phyloP scores from a whole-genome alignment of 305 asterid genomes.

The Solanum hybrid region DNA sequence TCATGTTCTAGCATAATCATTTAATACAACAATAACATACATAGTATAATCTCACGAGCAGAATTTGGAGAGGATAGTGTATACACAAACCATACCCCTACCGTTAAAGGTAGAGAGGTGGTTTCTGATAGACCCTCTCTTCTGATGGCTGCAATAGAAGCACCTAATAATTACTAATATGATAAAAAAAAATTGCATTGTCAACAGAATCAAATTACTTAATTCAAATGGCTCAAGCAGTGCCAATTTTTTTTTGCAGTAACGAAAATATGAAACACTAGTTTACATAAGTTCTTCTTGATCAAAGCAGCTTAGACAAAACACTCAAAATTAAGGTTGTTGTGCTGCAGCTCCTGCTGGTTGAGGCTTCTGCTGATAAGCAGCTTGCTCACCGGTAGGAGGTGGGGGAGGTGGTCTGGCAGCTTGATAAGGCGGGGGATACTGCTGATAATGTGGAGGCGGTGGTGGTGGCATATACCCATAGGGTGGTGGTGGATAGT shows the following conservation, averaged over 20 bases:
- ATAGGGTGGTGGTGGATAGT: conserved; percentile 47
- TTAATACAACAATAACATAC: background rate
- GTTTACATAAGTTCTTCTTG: background rate
- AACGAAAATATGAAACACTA: background rate
- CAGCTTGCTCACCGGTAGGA: conserved; percentile 31
- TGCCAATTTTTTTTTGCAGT: background rate
- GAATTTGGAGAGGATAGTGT: background rate
- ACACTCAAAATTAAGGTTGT: conserved; percentile 6
- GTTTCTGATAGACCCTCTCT: background rate
- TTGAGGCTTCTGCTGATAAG: conserved; percentile 39
- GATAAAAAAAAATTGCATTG: background rate
- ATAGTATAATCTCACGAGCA: background rate
- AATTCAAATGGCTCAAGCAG: background rate
- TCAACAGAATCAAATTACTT: background rate
- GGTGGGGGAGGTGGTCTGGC: conserved; percentile 49
- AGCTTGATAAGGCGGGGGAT: conserved; percentile 37
- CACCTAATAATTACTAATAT: background rate
- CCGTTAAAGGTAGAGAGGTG: background rate
- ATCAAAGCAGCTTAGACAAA: background rate
- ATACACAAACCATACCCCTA: background rate
- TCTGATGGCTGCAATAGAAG: background rate
- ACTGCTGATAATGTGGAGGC: conserved; percentile 44
- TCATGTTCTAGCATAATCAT: background rate
- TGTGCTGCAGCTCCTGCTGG: conserved; percentile 20
- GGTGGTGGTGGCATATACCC: conserved; percentile 61